phyloP scores from a whole-genome alignment of 2,329 filamentous ascomycete species.

The Aspergillus quadricinctus region DNA sequence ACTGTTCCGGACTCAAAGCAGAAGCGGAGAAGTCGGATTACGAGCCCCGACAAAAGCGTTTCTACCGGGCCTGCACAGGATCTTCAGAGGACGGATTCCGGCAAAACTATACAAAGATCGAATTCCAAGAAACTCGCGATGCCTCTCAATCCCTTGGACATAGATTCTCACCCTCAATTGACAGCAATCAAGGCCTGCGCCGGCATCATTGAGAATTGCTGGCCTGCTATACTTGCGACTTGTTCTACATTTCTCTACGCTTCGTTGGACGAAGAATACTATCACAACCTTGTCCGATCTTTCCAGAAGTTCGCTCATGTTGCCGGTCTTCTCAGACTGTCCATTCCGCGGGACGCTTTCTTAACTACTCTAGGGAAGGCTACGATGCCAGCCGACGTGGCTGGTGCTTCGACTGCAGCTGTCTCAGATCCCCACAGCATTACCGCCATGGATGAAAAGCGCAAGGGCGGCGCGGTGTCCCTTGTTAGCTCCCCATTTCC shows the following conservation, averaged over 20 bases:
- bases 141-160: constrained; percentile 74
- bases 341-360: constrained; percentile 88
- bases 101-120: constrained; percentile 19
- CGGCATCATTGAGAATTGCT: constrained; percentile 81
- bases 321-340: constrained; percentile 76
- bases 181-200: constrained; percentile 72
- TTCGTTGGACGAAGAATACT: constrained; percentile 87
- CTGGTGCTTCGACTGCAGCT: constrained; percentile 12
- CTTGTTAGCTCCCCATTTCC: constrained; percentile 20
- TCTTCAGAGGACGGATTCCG: constrained; percentile 27
- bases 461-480: constrained; percentile 24
- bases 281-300: constrained; percentile 82
- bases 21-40: constrained; percentile 43
- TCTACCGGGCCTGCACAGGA: constrained; percentile 24
- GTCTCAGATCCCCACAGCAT: constrained; percentile 17
- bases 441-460: constrained; percentile 26
- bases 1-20: constrained; percentile 70
- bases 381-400: constrained; percentile 74
- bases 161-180: constrained; percentile 68
- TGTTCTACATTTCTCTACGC: constrained; percentile 95
- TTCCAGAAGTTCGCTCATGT: constrained; percentile 97
- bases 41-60: constrained; percentile 35
- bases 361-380: constrained; percentile 90
- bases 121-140: constrained; percentile 28
- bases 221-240: constrained; percentile 90